phyloP scores from a whole-genome alignment of 345 rosid genomes.

The Balakata baccata region DNA sequence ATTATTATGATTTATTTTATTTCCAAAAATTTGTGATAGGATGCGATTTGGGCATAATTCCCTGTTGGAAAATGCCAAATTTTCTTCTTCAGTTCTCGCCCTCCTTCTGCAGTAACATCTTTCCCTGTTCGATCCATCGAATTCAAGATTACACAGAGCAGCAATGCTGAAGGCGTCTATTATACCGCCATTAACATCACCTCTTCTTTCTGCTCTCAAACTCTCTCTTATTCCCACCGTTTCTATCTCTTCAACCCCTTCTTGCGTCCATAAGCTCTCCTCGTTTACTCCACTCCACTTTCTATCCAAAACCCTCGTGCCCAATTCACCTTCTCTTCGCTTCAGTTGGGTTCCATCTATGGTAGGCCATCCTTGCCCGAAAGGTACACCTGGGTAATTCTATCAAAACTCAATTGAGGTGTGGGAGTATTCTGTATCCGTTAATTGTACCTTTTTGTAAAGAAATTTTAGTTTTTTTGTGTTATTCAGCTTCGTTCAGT shows the following conservation, averaged over 20 bases:
- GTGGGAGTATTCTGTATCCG: too few relatives aligned
- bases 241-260: constrained; percentile 22
- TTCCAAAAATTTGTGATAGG: too few relatives aligned
- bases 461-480: not conserved
- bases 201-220: constrained; percentile 36
- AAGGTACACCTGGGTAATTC: constrained; percentile 28
- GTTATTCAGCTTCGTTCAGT: constrained; percentile 53
- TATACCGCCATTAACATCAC: constrained; percentile 28
- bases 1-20: too few relatives aligned
- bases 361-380: constrained; percentile 22
- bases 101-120: not conserved
- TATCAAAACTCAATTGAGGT: not conserved
- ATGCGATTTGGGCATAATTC: too few relatives aligned
- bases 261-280: constrained; percentile 33
- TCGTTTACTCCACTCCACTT: constrained; percentile 29
- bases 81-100: too few relatives aligned
- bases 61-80: too few relatives aligned
- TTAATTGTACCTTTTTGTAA: not conserved
- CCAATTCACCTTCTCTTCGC: constrained; percentile 16
- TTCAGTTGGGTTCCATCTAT: constrained; percentile 17
- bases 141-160: not conserved
- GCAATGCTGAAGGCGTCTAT: constrained; percentile 43
- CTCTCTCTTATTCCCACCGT: constrained; percentile 39
- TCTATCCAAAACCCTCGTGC: constrained; percentile 21
- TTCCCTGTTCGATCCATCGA: not conserved